A percentile compares a stretch with the other conserved stretches of the same genome.
Evolutionary conservation across 2,329 filamentous ascomycete species (phyloP).

Genomic region (Lachnellula hyalina): DNA sequence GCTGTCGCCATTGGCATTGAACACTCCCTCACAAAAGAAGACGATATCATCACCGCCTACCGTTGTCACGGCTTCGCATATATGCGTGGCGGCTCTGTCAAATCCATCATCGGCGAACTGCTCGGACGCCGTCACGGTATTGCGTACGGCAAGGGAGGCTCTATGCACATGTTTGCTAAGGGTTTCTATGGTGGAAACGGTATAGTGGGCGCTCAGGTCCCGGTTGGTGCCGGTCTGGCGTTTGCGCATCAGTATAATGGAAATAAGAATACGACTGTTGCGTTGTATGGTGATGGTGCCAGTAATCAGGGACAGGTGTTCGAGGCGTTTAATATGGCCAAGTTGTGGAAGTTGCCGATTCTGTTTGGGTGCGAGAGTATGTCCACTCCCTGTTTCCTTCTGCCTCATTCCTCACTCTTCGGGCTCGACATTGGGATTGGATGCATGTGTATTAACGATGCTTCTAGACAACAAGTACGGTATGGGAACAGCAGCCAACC

Average conservation of each 20-base stretch:
- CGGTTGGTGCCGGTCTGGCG: constrained; percentile 90
- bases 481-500: constrained; percentile 95
- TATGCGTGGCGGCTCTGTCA: constrained; percentile 88
- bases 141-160: constrained; percentile 97
- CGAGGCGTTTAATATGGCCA: constrained; percentile 99
- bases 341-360: constrained; percentile 93
- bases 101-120: constrained; percentile 92
- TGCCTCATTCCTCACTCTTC: neutral
- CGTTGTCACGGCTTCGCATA: constrained; percentile 97
- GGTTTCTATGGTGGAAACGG: constrained; percentile 98
- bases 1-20: constrained; percentile 96
- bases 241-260: constrained; percentile 95
- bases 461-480: constrained; percentile 96
- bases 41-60: constrained; percentile 97
- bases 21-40: constrained; percentile 83
- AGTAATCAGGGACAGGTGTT: constrained; percentile 99
- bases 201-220: constrained; percentile 97
- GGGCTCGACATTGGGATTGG: neutral
- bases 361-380: constrained; percentile 98
- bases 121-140: constrained; percentile 94
- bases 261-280: constrained; percentile 79
- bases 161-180: constrained; percentile 99
- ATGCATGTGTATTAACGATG: neutral
- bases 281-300: constrained; percentile 96
- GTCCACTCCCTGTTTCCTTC: constrained; percentile 35